Conservation (phyloP, 2,329 filamentous ascomycete genomes). For the Alternaria tenuissima region DNA sequence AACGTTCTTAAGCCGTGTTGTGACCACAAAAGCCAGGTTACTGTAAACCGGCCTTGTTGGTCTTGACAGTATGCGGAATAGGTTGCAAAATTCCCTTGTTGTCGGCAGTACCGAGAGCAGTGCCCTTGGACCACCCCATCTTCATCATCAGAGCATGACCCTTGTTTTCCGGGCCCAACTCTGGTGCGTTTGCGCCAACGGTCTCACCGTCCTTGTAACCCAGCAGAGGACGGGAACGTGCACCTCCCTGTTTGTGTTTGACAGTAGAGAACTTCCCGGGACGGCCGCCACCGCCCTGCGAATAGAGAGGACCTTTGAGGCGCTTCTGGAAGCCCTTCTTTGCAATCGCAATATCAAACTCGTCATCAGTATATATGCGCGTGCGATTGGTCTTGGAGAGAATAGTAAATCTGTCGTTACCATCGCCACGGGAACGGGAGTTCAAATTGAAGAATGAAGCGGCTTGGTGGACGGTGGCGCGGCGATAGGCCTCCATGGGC, state of each 20-base stretch:
- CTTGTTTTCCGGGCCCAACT: constrained; percentile 82
- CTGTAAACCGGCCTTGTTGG: constrained; percentile 77
- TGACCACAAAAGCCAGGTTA: constrained; percentile 9
- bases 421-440: constrained; percentile 82
- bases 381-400: constrained; percentile 79
- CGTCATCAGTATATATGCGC: constrained; percentile 64
- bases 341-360: constrained; percentile 56
- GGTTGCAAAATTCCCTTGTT: constrained; percentile 91
- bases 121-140: constrained; percentile 95
- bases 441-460: constrained; percentile 78
- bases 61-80: constrained; percentile 87
- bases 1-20: background rate
- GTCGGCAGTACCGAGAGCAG: constrained; percentile 78
- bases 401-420: constrained; percentile 75
- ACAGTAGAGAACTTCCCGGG: constrained; percentile 16
- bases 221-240: constrained; percentile 26
- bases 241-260: constrained; percentile 22
- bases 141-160: constrained; percentile 90
- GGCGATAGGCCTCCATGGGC: constrained; percentile 80
- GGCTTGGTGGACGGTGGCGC: constrained; percentile 82
- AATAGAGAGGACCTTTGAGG: constrained; percentile 33
- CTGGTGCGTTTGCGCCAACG: constrained; percentile 84
- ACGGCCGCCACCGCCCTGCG: constrained; percentile 20
- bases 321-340: constrained; percentile 60
- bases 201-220: constrained; percentile 83